Evolutionary conservation across 192 early-diverging fungal genomes (phyloP), one percentile per base, ranked within the genome.

Genomic region (Phlyctochytrium arcticum): DNA sequence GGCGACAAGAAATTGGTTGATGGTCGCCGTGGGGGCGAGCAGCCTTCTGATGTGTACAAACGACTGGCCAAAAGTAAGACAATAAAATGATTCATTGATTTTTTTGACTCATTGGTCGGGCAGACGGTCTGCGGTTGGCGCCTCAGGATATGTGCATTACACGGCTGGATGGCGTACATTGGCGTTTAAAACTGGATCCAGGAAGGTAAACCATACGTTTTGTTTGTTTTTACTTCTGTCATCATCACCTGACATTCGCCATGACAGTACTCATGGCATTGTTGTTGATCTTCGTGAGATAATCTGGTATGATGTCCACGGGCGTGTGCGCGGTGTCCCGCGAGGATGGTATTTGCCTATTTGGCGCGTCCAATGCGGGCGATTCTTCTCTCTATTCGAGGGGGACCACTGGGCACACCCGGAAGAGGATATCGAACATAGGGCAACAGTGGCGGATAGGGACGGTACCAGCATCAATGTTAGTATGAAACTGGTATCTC

Each of bases 251-350:
- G 39, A 44, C 39, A 19, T 12, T 44, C 1, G 12, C 21, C 12
- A 44, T 3, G 15, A 31, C 59, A 9, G 15, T 26, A 0, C n/a
- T 32, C 24, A 7, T 19, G 49, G 54, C n/a, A n/a, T n/a, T n/a
- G 57, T 69, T 8, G 59, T 51, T 9, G 21, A 39, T 5, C 59
- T 69, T 10, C 32, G 33, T 12, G 12, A 10, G 17, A 59, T 62
- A 2, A 44, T 26, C 42, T 69, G 57, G 57, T 69, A 61, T 23
- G 67, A 69, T 33, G 67, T 62, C 5, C 58, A 59, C 23, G 21
- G 27, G 2, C 19, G 23, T 19, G 46, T 62, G 7, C 10, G 19
- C 17, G 67, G 67, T 17, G 58, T 69, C 17, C 67, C 67, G 10
- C 44, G 59, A 6, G 67, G 67, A 23, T 23, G 44, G 23, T 69